Evolutionary conservation across 2,329 filamentous ascomycete genomes (phyloP).

Genomic region (Colletotrichum sp.): DNA sequence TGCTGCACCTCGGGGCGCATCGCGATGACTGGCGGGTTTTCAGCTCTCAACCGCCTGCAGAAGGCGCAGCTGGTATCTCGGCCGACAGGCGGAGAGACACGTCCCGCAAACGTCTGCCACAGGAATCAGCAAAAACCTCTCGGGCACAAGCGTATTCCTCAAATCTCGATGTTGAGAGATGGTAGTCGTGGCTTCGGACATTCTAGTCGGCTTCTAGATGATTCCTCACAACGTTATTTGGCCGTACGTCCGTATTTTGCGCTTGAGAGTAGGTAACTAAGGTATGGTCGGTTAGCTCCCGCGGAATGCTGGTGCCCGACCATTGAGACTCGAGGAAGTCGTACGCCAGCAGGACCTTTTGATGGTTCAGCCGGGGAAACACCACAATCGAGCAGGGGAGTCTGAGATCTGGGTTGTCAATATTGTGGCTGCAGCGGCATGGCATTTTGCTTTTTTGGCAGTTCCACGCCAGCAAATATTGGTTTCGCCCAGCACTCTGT

Average conservation of each 20-base stretch:
- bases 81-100: background rate
- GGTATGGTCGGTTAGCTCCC: background rate
- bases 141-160: background rate
- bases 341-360: background rate
- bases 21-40: background rate
- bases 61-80: background rate
- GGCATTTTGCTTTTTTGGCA: background rate
- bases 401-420: background rate
- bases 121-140: background rate
- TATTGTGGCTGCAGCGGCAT: slow-evolving; percentile 3
- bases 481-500: background rate
- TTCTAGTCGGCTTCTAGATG: background rate
- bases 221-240: background rate
- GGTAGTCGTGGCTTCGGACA: background rate
- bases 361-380: background rate
- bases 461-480: background rate
- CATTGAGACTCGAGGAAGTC: background rate
- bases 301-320: background rate
- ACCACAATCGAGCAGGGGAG: background rate
- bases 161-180: background rate
- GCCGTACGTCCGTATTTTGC: slow-evolving; percentile 1
- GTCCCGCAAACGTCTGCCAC: background rate
- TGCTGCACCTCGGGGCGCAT: background rate
- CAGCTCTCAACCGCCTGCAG: background rate
- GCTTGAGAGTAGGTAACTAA: background rate